A percentile compares a stretch with the other conserved stretches of the same genome.
Conservation (phyloP, 805 yeast species). For the Phaffomyces antillensis region DNA sequence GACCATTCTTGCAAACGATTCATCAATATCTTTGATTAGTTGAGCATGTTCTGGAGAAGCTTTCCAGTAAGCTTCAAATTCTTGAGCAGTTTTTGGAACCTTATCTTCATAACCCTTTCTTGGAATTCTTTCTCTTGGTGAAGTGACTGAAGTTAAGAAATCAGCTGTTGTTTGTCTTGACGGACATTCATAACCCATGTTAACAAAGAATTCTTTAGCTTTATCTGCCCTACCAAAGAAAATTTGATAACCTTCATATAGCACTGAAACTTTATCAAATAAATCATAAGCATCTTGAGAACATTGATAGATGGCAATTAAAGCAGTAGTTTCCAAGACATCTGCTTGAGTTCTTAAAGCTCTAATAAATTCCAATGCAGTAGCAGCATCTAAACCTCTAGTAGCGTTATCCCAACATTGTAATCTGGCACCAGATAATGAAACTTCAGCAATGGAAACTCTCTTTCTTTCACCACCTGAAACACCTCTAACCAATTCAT, state of each 20-base stretch:
- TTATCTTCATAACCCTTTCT: slow-evolving; percentile 33
- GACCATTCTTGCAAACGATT: slow-evolving; percentile 4
- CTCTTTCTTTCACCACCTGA: slow-evolving; percentile 70
- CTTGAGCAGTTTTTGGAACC: slow-evolving; percentile 44
- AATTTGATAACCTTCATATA: slow-evolving; percentile 48
- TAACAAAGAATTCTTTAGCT: slow-evolving; percentile 40
- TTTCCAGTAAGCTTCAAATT: slow-evolving; percentile 42
- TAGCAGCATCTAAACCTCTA: slow-evolving; percentile 53
- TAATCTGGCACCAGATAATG: slow-evolving; percentile 35
- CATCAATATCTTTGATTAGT: slow-evolving; percentile 38
- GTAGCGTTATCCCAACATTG: slow-evolving; percentile 52
- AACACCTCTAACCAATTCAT: slow-evolving; percentile 56
- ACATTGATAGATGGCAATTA: slow-evolving; percentile 53
- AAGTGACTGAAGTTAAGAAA: slow-evolving; percentile 45
- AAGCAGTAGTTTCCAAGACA: slow-evolving; percentile 38
- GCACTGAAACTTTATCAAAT: slow-evolving; percentile 42
- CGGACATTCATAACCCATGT: slow-evolving; percentile 48
- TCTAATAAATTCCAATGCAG: slow-evolving; percentile 45
- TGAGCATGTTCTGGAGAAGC: slow-evolving; percentile 32
- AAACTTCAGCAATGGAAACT: slow-evolving; percentile 59
- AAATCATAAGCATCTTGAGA: slow-evolving; percentile 43
- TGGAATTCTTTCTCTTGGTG: slow-evolving; percentile 40
- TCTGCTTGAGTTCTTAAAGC: slow-evolving; percentile 43
- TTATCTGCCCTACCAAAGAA: slow-evolving; percentile 36
- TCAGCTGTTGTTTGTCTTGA: slow-evolving; percentile 51